Evolutionary conservation across 805 yeast genomes (phyloP), one percentile per base, ranked within the genome.

Genomic region (Cyberlindnera xylosilytica): DNA sequence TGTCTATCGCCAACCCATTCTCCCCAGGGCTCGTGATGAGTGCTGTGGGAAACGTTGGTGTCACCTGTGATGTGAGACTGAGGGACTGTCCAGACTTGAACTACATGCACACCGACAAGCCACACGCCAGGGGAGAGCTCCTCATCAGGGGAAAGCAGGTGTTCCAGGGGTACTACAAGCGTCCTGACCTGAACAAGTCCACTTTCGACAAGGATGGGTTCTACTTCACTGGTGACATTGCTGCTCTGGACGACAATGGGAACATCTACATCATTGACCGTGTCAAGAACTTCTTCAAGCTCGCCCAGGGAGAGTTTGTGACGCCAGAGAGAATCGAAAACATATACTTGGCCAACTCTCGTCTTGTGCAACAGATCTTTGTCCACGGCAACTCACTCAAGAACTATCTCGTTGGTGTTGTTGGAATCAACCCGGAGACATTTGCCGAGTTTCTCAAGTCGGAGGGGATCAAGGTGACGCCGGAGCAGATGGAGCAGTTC

Each of bases 281-380:
- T 42, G 77, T 74, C 28, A 76, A 76, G 65, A 76, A 76, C 53
- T 75, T 76, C 62, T 76, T 75, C 66, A 76, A 76, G 64, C 62
- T 73, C 35, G 64, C 74, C 2, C 78, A 72, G 54, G 78, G 77
- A 34, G 78, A 72, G 61, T 81, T 79, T 56, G 72, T 81, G 32
- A 75, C 83, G 4, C 86, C 86, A n/a, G 87, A 81, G 56, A 74
- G 71, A 58, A 73, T 81, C 48, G 87, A 81, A 53, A 78, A 76
- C 54, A 62, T 63, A 16, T 79, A 80, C 56, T 60, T 76, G 29
- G 62, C 78, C 2, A 54, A 61, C 10, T 57, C 60, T 68, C 48
- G 65, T 76, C 4, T 46, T 63, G 30, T 48, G 72, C 20, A 52
- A 6, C 84, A 79, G 58, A 53, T 73, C 23, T 78, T 66, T 47